phyloP scores from a whole-genome alignment of 2,329 filamentous ascomycete species.

The Neurospora crassa region DNA sequence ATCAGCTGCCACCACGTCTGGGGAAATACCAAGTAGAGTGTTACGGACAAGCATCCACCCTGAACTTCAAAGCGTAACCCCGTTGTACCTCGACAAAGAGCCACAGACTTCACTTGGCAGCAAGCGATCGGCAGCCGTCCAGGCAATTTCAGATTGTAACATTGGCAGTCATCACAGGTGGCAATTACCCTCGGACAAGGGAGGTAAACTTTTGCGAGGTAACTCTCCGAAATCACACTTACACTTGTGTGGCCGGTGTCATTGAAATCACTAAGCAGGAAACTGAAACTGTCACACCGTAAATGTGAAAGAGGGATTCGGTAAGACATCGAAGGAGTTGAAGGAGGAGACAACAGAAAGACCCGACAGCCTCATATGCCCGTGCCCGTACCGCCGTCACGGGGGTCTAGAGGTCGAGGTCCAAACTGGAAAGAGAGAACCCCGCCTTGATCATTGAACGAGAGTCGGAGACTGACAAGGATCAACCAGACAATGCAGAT shows the following conservation, averaged over 20 bases:
- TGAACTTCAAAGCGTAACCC: not conserved
- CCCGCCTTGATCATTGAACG: not conserved
- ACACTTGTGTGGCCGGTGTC: not conserved
- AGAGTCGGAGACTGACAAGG: not conserved
- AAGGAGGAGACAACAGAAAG: not conserved
- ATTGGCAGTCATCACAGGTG: not conserved
- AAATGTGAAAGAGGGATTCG: not conserved
- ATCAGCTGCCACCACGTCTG: not conserved
- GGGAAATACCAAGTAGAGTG: not conserved
- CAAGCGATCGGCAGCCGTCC: not conserved
- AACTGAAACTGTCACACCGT: not conserved
- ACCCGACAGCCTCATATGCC: not conserved
- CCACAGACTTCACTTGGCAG: not conserved
- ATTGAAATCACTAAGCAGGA: not conserved
- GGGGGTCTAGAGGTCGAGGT: not conserved
- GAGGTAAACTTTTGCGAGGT: not conserved
- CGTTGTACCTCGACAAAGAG: not conserved
- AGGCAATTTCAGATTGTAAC: not conserved
- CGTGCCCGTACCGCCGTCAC: not conserved
- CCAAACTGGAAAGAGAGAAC: not conserved
- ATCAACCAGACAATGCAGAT: not conserved
- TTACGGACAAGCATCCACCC: not conserved
- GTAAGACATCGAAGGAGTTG: not conserved
- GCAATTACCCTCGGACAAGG: not conserved
- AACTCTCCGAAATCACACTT: not conserved